Conservation (phyloP, 768 basidiomycete species). For the Hysterangium stoloniferum region DNA sequence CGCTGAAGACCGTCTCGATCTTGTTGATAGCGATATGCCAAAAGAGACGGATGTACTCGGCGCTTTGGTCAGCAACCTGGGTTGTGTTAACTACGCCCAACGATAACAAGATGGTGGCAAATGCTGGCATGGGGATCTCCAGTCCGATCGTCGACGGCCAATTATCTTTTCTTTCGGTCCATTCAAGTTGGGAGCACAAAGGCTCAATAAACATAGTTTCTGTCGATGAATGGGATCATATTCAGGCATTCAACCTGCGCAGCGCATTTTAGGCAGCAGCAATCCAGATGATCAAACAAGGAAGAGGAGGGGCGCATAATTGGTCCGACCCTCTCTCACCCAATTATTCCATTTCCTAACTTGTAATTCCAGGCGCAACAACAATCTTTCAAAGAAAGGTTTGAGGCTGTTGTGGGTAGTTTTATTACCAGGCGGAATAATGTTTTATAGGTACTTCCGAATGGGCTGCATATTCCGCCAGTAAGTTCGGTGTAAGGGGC, state of each 20-base stretch:
- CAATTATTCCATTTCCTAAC: too few species aligned
- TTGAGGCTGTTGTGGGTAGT: background rate
- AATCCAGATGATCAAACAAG: conserved; percentile 13
- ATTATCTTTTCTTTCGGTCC: background rate
- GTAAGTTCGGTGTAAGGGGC: conserved; percentile 20
- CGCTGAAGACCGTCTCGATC: too few species aligned
- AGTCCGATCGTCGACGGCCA: background rate
- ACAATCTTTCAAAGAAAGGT: conserved; percentile 9
- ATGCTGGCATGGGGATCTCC: conserved; percentile 7
- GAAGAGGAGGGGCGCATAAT: conserved; percentile 12
- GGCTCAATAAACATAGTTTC: too few species aligned
- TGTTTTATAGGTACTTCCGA: conserved; percentile 11
- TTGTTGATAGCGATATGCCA: too few species aligned
- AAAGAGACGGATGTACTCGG: too few species aligned
- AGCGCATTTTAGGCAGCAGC: conserved; percentile 11
- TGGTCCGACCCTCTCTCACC: too few species aligned
- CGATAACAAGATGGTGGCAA: conserved; percentile 11
- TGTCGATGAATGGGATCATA: conserved; percentile 14
- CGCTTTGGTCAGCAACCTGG: too few species aligned
- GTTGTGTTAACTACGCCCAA: too few species aligned
- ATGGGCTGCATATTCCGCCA: conserved; percentile 14
- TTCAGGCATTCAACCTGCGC: conserved; percentile 38
- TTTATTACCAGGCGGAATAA: background rate
- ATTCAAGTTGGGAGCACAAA: too few species aligned
- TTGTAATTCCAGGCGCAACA: conserved; percentile 6